These are phyloP conservation scores for Glomus cerebriforme DNA, from an alignment of 192 early-diverging fungal genomes.

Conservation along the genomic window DNA sequence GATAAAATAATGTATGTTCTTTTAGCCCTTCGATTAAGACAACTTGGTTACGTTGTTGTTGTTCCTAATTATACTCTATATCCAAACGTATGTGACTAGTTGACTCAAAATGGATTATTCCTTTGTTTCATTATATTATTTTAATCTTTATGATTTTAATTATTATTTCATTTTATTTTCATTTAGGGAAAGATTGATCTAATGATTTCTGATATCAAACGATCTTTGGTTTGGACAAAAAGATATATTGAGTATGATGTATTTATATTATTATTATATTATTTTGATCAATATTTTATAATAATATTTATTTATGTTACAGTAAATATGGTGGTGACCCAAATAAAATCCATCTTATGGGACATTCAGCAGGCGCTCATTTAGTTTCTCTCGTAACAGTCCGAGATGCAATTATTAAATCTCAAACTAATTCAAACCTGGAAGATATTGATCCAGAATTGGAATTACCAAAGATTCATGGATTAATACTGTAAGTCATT, in stretches of 20 bases:
- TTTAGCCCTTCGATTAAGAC: constrained; percentile 49
- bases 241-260: constrained; percentile 30
- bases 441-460: constrained; percentile 28
- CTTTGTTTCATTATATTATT: too few species aligned
- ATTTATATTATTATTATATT: not conserved
- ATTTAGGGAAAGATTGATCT: constrained; percentile 36
- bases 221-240: constrained; percentile 51
- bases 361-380: constrained; percentile 50
- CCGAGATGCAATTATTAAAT: constrained; percentile 36
- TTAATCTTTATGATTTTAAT: not conserved
- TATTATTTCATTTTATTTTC: not conserved
- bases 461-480: constrained; percentile 7
- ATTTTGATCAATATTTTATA: not conserved
- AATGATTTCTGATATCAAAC: constrained; percentile 49
- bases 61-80: constrained; percentile 58
- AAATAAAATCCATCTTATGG: constrained; percentile 45
- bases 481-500: constrained; percentile 27
- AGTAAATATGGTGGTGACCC: constrained; percentile 35
- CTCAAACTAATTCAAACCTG: not conserved
- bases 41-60: constrained; percentile 57
- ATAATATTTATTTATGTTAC: not conserved
- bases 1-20: constrained; percentile 50
- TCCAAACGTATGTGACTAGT: constrained; percentile 41
- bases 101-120: not conserved
- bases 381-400: constrained; percentile 41